phyloP scores from a whole-genome alignment of 495 filamentous ascomycete species.

The Xanthoparmelia taractica region DNA sequence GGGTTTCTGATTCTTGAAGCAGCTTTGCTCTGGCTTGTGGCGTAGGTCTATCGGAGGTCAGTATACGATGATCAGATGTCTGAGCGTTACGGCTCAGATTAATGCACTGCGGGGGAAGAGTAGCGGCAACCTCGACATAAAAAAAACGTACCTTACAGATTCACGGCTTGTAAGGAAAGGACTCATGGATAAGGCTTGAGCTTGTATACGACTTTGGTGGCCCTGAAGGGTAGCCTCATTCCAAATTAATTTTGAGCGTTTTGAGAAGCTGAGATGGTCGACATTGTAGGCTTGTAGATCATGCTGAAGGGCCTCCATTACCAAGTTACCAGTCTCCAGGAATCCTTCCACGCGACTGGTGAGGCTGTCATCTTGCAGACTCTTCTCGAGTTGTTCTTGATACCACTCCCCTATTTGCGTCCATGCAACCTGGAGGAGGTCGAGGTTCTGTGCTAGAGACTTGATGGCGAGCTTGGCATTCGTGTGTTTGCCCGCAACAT shows the following conservation, averaged over 20 bases:
- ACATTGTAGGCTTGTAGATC: not conserved
- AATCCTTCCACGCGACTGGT: not conserved
- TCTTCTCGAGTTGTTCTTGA: not conserved
- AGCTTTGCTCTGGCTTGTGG: not conserved
- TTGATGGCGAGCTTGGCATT: not conserved
- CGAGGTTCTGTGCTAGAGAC: not conserved
- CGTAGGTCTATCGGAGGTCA: not conserved
- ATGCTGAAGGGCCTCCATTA: not conserved
- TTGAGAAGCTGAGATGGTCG: not conserved
- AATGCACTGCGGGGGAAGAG: not conserved
- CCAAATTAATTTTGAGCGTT: not conserved
- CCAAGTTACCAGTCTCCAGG: not conserved
- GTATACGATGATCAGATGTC: not conserved
- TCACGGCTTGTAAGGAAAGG: not conserved
- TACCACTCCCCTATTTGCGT: not conserved
- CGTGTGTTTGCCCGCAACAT: not conserved
- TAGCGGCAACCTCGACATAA: not conserved
- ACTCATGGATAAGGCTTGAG: not conserved
- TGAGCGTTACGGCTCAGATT: not conserved
- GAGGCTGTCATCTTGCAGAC: not conserved
- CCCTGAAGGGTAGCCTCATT: not conserved
- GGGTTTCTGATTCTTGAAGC: not conserved
- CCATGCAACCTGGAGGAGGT: not conserved
- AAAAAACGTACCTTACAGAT: not conserved
- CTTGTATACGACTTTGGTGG: not conserved